Conservation (phyloP, 2,329 filamentous ascomycete genomes). For the Talaromyces sp. region DNA sequence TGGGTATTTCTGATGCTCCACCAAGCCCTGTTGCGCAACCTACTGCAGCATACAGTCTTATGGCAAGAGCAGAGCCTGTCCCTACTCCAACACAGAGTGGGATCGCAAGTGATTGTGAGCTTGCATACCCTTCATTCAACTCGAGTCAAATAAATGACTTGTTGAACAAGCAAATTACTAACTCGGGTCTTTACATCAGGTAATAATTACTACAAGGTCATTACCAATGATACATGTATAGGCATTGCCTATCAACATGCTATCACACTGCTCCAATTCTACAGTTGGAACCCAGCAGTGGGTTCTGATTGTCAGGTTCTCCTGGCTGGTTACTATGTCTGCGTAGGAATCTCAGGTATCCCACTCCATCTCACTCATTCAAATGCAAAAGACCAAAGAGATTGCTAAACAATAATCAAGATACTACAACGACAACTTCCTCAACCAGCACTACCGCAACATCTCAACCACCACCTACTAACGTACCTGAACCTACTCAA, state of each 20-base stretch:
- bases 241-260: slow-evolving; percentile 11
- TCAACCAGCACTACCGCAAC: neutral
- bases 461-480: neutral
- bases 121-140: too few species aligned
- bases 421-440: neutral
- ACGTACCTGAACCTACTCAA: slow-evolving; percentile 8
- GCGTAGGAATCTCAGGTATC: slow-evolving; percentile 20
- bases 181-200: neutral
- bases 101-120: slow-evolving; percentile 17
- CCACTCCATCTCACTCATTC: neutral
- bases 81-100: slow-evolving; percentile 21
- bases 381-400: neutral
- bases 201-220: slow-evolving; percentile 20
- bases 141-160: neutral
- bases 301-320: slow-evolving; percentile 27
- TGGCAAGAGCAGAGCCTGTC: slow-evolving; percentile 9
- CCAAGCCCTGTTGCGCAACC: neutral
- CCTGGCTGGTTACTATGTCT: slow-evolving; percentile 24
- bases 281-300: neutral
- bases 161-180: neutral
- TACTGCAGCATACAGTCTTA: neutral
- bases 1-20: slow-evolving; percentile 4
- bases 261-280: slow-evolving; percentile 11
- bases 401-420: neutral
- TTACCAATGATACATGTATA: slow-evolving; percentile 20